phyloP scores from a whole-genome alignment of 2,329 filamentous ascomycete genomes.

The Fusarium devonianum region DNA sequence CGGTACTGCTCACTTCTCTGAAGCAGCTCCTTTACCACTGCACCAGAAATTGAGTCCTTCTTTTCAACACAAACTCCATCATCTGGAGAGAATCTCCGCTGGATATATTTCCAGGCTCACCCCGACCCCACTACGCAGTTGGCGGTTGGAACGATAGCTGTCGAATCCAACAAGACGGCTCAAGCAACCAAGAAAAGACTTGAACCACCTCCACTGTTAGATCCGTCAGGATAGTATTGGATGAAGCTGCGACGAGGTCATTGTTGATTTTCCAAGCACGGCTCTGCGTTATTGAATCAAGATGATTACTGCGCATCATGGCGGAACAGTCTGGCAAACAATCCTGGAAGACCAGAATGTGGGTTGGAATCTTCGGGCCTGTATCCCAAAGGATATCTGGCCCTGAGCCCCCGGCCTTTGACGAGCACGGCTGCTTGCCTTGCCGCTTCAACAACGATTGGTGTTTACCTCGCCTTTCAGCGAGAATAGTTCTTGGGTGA shows the following conservation, averaged over 20 bases:
- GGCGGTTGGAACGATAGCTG: too few species aligned
- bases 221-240: too few species aligned
- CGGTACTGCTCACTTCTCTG: background rate
- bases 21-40: background rate
- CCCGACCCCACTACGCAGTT: too few species aligned
- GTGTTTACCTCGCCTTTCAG: slow-evolving; percentile 1
- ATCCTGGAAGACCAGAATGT: too few species aligned
- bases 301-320: background rate
- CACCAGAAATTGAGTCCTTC: background rate
- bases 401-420: slow-evolving; percentile 1
- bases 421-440: slow-evolving; percentile 27
- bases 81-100: background rate
- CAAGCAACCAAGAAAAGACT: background rate
- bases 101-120: too few species aligned
- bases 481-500: slow-evolving; percentile 5
- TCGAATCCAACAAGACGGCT: background rate
- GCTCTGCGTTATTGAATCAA: background rate
- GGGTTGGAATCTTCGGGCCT: background rate
- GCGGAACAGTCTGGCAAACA: background rate
- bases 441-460: slow-evolving; percentile 13
- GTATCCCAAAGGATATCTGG: too few species aligned
- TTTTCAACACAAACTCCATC: background rate
- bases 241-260: background rate
- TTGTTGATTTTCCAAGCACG: background rate
- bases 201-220: background rate